phyloP scores from a whole-genome alignment of 2,329 filamentous ascomycete species.

The Phaeophleospora eucalypticola region DNA sequence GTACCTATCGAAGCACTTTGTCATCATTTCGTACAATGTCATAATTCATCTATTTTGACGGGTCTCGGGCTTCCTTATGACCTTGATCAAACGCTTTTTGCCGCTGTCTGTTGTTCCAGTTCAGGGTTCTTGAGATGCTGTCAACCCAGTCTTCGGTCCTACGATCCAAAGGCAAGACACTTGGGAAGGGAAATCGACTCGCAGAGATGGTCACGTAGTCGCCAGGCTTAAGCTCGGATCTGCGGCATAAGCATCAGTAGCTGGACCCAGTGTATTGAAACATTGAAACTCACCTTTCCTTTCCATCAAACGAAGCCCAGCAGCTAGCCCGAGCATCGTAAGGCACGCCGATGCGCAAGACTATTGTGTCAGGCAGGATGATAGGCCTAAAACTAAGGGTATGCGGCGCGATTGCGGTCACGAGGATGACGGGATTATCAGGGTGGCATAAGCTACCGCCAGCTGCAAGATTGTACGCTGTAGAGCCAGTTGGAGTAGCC shows the following conservation, averaged over 20 bases:
- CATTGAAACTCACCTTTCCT: conserved; percentile 58
- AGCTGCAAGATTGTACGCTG: conserved; percentile 91
- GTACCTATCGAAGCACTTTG: background rate
- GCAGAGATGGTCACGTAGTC: conserved; percentile 84
- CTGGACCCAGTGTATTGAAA: background rate
- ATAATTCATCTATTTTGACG: background rate
- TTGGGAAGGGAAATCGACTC: conserved; percentile 74
- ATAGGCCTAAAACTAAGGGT: conserved; percentile 95
- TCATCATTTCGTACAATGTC: background rate
- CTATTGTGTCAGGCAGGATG: conserved; percentile 92
- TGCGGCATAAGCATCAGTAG: conserved; percentile 7
- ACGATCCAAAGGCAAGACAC: conserved; percentile 65
- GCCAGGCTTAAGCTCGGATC: conserved; percentile 63
- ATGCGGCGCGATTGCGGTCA: conserved; percentile 92
- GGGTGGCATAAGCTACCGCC: conserved; percentile 95
- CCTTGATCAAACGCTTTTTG: conserved; percentile 59
- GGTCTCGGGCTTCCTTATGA: background rate
- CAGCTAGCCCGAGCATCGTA: conserved; percentile 84
- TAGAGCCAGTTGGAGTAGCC: conserved; percentile 89
- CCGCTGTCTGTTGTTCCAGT: conserved; percentile 76
- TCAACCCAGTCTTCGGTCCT: conserved; percentile 77
- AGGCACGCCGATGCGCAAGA: conserved; percentile 87
- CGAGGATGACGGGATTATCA: conserved; percentile 91
- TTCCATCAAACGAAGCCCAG: conserved; percentile 97
- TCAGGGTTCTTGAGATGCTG: conserved; percentile 71